These are phyloP conservation scores for Fusarium mexicanum DNA, from an alignment of 2,329 filamentous ascomycete genomes.

Conservation along the genomic window DNA sequence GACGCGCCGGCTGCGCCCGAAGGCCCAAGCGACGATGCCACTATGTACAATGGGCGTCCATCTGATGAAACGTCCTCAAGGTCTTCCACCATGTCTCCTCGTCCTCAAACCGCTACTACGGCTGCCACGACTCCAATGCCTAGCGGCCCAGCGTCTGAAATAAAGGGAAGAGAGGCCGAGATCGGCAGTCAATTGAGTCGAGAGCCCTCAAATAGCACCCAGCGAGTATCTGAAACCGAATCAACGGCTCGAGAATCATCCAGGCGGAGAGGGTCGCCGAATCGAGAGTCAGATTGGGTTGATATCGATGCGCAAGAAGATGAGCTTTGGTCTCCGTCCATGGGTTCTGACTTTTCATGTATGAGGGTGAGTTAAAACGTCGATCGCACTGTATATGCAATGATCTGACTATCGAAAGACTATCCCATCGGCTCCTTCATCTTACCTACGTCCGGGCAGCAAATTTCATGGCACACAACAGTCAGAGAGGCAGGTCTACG, in stretches of 20 bases:
- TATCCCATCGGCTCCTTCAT: constrained; percentile 82
- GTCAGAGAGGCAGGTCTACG: constrained; percentile 91
- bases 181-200: constrained; percentile 38
- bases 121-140: constrained; percentile 48
- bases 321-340: constrained; percentile 48
- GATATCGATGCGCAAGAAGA: constrained; percentile 42
- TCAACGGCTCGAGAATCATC: constrained; percentile 18
- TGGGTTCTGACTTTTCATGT: constrained; percentile 52
- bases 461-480: constrained; percentile 91
- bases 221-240: constrained; percentile 32
- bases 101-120: constrained; percentile 49
- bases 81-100: constrained; percentile 57
- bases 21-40: constrained; percentile 38
- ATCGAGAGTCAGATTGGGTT: constrained; percentile 35
- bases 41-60: constrained; percentile 39
- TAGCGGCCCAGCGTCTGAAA: constrained; percentile 44
- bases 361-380: constrained; percentile 47
- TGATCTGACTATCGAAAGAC: constrained; percentile 58
- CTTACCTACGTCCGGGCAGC: constrained; percentile 86
- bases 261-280: constrained; percentile 26
- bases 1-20: constrained; percentile 35
- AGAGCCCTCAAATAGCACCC: constrained; percentile 35
- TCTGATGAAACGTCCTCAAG: constrained; percentile 48
- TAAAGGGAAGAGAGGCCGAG: constrained; percentile 48
- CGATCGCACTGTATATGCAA: not conserved